Conservation (phyloP, 805 yeast species). For the Ogataea pignaliae region DNA sequence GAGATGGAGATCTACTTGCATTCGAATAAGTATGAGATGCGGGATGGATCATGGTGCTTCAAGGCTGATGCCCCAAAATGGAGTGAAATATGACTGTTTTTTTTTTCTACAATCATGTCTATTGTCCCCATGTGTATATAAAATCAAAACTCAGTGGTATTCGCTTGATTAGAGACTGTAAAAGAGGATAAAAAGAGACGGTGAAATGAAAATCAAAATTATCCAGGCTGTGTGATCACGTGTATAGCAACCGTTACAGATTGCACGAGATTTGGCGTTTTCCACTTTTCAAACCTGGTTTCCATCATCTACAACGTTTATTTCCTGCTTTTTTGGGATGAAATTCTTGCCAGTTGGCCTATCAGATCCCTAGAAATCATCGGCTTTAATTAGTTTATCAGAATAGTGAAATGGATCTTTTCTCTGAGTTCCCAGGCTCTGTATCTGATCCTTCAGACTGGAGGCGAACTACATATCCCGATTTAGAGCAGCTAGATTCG, state of each 20-base stretch:
- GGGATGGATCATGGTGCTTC: slow-evolving; percentile 27
- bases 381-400: background rate
- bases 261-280: too few species aligned
- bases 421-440: slow-evolving; percentile 20
- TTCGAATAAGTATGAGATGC: slow-evolving; percentile 33
- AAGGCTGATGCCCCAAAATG: slow-evolving; percentile 41
- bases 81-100: slow-evolving; percentile 28
- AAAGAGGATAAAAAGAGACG: too few species aligned
- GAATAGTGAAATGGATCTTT: slow-evolving; percentile 8
- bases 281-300: too few species aligned
- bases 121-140: too few species aligned
- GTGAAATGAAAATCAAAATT: too few species aligned
- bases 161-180: too few species aligned
- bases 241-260: too few species aligned
- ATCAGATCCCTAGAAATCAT: too few species aligned
- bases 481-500: slow-evolving; percentile 58
- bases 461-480: slow-evolving; percentile 49
- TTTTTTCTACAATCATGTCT: too few species aligned
- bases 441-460: slow-evolving; percentile 75
- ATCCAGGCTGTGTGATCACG: too few species aligned
- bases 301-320: background rate
- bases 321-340: background rate
- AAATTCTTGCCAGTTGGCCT: background rate
- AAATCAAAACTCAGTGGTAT: too few species aligned
- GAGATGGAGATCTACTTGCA: slow-evolving; percentile 40